A percentile compares a stretch with the other conserved stretches of the same genome.
Conservation (phyloP, 148 eudicot genomes). For the Tetragonia tetragonoides region DNA sequence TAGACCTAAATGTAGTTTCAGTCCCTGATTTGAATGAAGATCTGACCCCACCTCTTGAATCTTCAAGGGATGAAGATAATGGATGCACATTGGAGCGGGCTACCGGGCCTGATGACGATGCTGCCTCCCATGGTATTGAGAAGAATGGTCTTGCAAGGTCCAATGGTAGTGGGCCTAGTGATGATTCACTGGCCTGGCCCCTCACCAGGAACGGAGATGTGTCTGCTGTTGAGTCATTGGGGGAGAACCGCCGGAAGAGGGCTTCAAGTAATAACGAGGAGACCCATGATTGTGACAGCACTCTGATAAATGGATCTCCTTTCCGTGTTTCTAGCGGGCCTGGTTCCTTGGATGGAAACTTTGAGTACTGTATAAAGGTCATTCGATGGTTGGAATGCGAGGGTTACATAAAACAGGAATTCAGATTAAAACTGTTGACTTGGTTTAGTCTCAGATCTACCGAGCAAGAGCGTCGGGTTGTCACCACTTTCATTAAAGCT, state of each 20-base stretch:
- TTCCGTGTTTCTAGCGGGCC: slow-evolving; percentile 31
- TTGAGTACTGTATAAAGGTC: slow-evolving; percentile 73
- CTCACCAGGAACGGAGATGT: slow-evolving; percentile 41
- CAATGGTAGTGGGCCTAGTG: slow-evolving; percentile 56
- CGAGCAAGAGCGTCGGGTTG: slow-evolving; percentile 82
- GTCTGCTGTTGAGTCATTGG: slow-evolving; percentile 45
- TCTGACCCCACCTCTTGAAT: slow-evolving; percentile 66
- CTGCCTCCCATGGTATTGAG: slow-evolving; percentile 49
- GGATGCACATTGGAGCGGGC: slow-evolving; percentile 37
- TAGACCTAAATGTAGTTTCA: slow-evolving; percentile 71
- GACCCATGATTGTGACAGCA: slow-evolving; percentile 72
- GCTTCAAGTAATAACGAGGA: slow-evolving; percentile 47
- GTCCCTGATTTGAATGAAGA: slow-evolving; percentile 94
- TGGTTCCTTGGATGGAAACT: slow-evolving; percentile 62
- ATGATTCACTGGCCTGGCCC: slow-evolving; percentile 52
- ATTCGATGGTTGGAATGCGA: slow-evolving; percentile 68
- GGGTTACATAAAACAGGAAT: slow-evolving; percentile 61
- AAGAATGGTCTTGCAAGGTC: slow-evolving; percentile 46
- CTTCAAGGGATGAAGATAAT: slow-evolving; percentile 65
- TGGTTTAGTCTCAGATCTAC: slow-evolving; percentile 91
- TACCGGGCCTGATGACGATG: slow-evolving; percentile 57
- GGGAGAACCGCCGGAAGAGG: slow-evolving; percentile 47
- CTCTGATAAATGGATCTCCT: slow-evolving; percentile 53
- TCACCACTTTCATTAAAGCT: slow-evolving; percentile 66
- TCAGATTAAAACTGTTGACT: slow-evolving; percentile 69